A percentile compares a stretch with the other conserved stretches of the same genome.
These are phyloP conservation scores for cucumber (Cucumis sativus) DNA, from an alignment of 306 rosid species.

Conservation along the genomic window DNA sequence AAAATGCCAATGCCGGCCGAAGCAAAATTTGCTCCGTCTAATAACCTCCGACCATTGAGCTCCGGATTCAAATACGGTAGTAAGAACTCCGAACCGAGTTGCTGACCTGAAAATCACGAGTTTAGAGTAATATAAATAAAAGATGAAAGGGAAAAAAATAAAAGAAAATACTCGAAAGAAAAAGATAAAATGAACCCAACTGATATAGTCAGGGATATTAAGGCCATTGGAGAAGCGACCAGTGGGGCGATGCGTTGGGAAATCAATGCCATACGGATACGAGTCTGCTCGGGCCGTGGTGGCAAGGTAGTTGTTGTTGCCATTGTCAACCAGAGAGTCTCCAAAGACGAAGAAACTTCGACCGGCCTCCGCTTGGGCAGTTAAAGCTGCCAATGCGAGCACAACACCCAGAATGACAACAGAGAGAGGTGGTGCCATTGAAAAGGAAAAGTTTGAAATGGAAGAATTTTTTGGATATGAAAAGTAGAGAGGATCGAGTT, in stretches of 20 bases:
- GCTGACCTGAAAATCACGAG: conserved; percentile 27
- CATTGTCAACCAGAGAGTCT: conserved; percentile 83
- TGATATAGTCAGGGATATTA: conserved; percentile 71
- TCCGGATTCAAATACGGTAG: conserved; percentile 62
- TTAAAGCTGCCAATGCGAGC: conserved; percentile 9
- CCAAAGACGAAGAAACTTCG: conserved; percentile 81
- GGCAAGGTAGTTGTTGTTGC: conserved; percentile 72
- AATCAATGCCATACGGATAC: conserved; percentile 79
- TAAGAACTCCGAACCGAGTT: conserved; percentile 45
- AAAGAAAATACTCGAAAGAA: not conserved
- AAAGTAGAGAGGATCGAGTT: not conserved
- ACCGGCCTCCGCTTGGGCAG: conserved; percentile 11
- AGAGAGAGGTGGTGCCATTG: not conserved
- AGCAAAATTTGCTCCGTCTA: conserved; percentile 86
- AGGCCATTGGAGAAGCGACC: conserved; percentile 94
- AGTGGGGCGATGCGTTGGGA: conserved; percentile 50
- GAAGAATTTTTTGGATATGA: not conserved
- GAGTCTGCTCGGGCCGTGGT: conserved; percentile 78
- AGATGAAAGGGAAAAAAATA: not conserved
- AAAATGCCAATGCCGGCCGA: conserved; percentile 92
- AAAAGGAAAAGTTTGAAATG: not conserved
- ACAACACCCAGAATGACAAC: not conserved
- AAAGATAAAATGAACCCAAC: conserved; percentile 16
- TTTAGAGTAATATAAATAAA: not conserved
- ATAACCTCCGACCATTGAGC: conserved; percentile 39